phyloP scores from a whole-genome alignment of 1,284 basidiomycete species.

The Apiotrichum mycotoxinovorans region DNA sequence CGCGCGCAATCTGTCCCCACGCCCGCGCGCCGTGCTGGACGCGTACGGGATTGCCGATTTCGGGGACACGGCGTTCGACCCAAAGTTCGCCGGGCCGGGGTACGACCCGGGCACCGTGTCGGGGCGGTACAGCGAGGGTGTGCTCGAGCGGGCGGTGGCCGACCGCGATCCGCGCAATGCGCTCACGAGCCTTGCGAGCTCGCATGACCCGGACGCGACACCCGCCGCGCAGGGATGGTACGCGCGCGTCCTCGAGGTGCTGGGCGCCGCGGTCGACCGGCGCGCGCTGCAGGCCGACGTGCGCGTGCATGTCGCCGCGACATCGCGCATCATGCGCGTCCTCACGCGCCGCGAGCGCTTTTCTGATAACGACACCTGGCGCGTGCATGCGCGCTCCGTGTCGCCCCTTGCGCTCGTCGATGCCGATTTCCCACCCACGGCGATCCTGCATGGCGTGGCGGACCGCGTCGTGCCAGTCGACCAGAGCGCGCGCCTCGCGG shows the following conservation, averaged over 20 bases:
- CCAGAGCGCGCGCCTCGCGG: slow-evolving; percentile 20
- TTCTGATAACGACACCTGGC: slow-evolving; percentile 2
- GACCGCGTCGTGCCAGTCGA: slow-evolving; percentile 24
- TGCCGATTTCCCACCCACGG: slow-evolving; percentile 25
- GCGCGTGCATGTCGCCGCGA: slow-evolving; percentile 3
- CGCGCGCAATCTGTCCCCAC: slow-evolving; percentile 13
- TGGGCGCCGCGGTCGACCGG: not conserved
- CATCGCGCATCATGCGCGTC: slow-evolving; percentile 4
- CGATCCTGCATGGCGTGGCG: slow-evolving; percentile 26
- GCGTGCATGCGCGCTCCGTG: not conserved
- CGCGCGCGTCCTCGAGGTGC: slow-evolving; percentile 1
- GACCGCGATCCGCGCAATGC: slow-evolving; percentile 11
- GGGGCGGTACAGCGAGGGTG: slow-evolving; percentile 18
- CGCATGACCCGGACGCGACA: not conserved
- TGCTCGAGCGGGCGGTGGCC: slow-evolving; percentile 17
- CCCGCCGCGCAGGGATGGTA: no score
- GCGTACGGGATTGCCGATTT: slow-evolving; percentile 28
- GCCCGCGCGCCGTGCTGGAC: slow-evolving; percentile 28
- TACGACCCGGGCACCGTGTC: slow-evolving; percentile 3
- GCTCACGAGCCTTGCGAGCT: slow-evolving; percentile 2
- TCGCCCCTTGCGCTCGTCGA: not conserved
- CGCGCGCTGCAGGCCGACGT: slow-evolving; percentile 9
- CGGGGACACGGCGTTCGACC: slow-evolving; percentile 16
- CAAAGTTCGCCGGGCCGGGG: slow-evolving; percentile 2
- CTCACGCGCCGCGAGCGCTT: slow-evolving; percentile 1